Evolutionary conservation across 176 grass and related monocot genomes (phyloP), one percentile per base, ranked within the genome.

Genomic region (Lolium perenne): DNA sequence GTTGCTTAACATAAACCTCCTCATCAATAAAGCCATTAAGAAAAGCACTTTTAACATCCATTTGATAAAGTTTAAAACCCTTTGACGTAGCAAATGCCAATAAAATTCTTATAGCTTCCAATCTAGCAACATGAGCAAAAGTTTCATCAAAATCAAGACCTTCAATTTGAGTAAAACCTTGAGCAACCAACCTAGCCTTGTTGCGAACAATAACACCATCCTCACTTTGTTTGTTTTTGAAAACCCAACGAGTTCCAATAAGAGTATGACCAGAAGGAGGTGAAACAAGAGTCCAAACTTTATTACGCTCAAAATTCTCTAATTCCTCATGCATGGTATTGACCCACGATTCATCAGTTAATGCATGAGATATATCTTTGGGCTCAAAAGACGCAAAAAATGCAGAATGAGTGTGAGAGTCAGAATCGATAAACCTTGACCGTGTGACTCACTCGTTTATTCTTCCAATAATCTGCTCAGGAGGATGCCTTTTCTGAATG

Each of bases 351-450:
- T 66, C 14, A 66, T 66, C 13, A 66, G 26, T 66, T 66, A 66
- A 66, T 66, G 26, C 63, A 66, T 35, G 63, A 66, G 63, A 66
- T 66, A 66, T 66, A 66, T 66, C 26, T 38, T 66, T 66, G 63
- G 63, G 25, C 26, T 38, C 63, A 7, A 66, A 66, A 66, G 63
- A 66, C 32, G 63, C 25, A 67, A 67, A 12, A 67, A 17, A 67
- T 38, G 64, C 29, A 17, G 64, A 67, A 67, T 67, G 64, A 67
- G 26, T 67, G 5, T 67, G 64, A 67, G 29, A 67, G 29, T 38
- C 29, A 17, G 29, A 67, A 67, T 67, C 6, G 29, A 67, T 17
- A 67, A 67, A 38, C 26, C 13, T 67, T 67, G 29, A 67, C 26
- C 23, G 64, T 67, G 64, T 67, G 26, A 66, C 62, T 66, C 62